phyloP scores from a whole-genome alignment of 2,329 filamentous ascomycete genomes.

The Ophiocordyceps camponoti-rufipedis region DNA sequence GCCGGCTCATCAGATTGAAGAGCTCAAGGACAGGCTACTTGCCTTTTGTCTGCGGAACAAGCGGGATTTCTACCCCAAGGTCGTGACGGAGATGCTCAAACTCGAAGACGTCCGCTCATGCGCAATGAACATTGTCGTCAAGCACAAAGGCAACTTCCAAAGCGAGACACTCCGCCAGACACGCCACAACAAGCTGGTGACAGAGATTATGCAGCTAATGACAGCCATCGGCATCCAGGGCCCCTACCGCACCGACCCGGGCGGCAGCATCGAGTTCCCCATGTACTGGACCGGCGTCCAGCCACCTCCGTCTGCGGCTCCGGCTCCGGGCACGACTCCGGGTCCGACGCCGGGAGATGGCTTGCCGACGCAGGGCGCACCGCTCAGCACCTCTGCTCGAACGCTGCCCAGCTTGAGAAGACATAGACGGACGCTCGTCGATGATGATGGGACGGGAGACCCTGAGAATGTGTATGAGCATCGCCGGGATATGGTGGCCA shows the following conservation, averaged over 20 bases:
- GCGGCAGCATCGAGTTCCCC: conserved; percentile 50
- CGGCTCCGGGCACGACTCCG: not conserved
- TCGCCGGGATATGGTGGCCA: conserved; percentile 17
- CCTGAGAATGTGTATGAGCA: conserved; percentile 27
- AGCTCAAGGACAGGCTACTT: conserved; percentile 59
- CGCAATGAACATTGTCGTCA: conserved; percentile 84
- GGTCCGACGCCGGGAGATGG: not conserved
- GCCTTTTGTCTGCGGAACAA: conserved; percentile 75
- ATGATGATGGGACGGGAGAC: conserved; percentile 16
- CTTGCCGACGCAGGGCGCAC: not conserved
- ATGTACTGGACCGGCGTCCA: conserved; percentile 30
- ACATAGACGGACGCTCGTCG: conserved; percentile 4
- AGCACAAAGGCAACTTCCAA: conserved; percentile 95
- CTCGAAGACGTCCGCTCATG: conserved; percentile 73
- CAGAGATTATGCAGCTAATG: conserved; percentile 75
- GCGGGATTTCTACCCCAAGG: conserved; percentile 73
- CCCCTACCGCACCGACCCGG: conserved; percentile 41
- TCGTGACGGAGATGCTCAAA: conserved; percentile 66
- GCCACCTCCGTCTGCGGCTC: conserved; percentile 13
- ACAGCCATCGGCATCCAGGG: conserved; percentile 72
- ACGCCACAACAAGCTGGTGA: conserved; percentile 86
- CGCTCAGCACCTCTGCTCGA: conserved; percentile 2
- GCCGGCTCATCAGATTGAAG: conserved; percentile 63
- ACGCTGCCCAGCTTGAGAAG: conserved; percentile 4
- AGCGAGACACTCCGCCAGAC: conserved; percentile 82